These are phyloP conservation scores for Cryphonectria nitschkei DNA, from an alignment of 2,329 filamentous ascomycete genomes.

Conservation along the genomic window DNA sequence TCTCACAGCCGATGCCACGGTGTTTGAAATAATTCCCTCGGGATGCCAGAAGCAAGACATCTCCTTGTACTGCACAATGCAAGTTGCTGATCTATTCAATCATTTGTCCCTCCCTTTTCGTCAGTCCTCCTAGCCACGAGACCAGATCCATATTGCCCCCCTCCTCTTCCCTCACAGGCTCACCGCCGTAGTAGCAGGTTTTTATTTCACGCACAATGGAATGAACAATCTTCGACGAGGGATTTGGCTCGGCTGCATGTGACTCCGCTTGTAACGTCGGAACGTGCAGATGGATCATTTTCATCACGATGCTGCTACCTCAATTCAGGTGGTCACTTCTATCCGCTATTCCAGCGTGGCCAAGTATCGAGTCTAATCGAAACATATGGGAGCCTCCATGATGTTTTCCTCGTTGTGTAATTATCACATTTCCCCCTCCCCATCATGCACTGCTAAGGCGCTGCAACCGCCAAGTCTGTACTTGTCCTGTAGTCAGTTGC, in stretches of 20 bases:
- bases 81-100: too few species aligned
- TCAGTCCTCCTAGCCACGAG: too few species aligned
- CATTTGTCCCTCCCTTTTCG: not conserved
- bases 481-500: not conserved
- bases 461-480: slow-evolving; percentile 6
- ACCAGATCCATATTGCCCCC: too few species aligned
- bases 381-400: too few species aligned
- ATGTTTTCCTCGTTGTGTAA: not conserved
- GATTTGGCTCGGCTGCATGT: too few species aligned
- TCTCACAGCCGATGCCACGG: not conserved
- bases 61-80: not conserved
- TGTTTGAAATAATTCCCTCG: not conserved
- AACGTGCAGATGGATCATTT: not conserved
- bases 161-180: not conserved
- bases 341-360: too few species aligned
- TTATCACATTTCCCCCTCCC: not conserved
- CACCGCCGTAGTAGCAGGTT: not conserved
- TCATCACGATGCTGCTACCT: not conserved
- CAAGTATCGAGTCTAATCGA: too few species aligned
- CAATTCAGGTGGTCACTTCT: not conserved
- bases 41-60: too few species aligned
- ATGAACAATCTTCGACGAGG: too few species aligned
- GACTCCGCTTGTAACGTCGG: not conserved
- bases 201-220: not conserved
- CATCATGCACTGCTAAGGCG: not conserved